A percentile compares a stretch with the other conserved stretches of the same genome.
phyloP scores from a whole-genome alignment of 2,329 filamentous ascomycete genomes.

The Xylaria sp. region DNA sequence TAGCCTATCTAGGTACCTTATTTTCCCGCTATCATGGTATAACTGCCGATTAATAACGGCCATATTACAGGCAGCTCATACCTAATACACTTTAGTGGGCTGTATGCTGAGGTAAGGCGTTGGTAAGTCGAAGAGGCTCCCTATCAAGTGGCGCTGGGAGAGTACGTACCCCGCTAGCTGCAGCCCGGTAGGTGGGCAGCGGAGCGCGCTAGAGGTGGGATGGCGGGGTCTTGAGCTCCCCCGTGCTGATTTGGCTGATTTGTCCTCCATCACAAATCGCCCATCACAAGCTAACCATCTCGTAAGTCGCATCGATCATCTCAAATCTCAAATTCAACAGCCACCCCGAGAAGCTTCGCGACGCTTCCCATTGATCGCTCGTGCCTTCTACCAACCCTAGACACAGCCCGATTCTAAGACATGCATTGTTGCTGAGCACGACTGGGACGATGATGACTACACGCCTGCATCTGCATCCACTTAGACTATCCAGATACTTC shows the following conservation, averaged over 20 bases:
- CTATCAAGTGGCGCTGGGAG: not conserved
- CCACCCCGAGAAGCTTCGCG: constrained; percentile 23
- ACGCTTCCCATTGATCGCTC: constrained; percentile 8
- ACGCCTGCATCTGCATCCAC: constrained; percentile 10
- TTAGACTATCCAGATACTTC: not conserved
- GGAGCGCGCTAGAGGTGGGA: constrained; percentile 35
- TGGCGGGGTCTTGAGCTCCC: constrained; percentile 34
- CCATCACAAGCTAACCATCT: constrained; percentile 10
- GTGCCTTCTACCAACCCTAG: not conserved
- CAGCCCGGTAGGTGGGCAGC: constrained; percentile 7
- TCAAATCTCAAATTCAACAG: constrained; percentile 28
- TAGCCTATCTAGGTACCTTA: constrained; percentile 17
- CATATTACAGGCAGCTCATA: constrained; percentile 30
- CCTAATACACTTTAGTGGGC: constrained; percentile 15
- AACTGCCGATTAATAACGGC: constrained; percentile 23
- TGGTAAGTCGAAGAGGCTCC: constrained; percentile 41
- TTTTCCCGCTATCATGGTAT: constrained; percentile 29
- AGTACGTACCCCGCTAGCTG: constrained; percentile 19
- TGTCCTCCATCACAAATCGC: constrained; percentile 42
- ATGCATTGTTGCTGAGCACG: constrained; percentile 18
- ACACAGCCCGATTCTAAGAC: constrained; percentile 18
- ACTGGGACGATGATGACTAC: constrained; percentile 13
- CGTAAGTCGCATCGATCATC: constrained; percentile 7
- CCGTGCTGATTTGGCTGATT: constrained; percentile 32
- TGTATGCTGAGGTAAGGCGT: constrained; percentile 46